A percentile compares a stretch with the other conserved stretches of the same genome.
phyloP scores from a whole-genome alignment of 148 eudicot genomes.

The Camellia granthamiana region DNA sequence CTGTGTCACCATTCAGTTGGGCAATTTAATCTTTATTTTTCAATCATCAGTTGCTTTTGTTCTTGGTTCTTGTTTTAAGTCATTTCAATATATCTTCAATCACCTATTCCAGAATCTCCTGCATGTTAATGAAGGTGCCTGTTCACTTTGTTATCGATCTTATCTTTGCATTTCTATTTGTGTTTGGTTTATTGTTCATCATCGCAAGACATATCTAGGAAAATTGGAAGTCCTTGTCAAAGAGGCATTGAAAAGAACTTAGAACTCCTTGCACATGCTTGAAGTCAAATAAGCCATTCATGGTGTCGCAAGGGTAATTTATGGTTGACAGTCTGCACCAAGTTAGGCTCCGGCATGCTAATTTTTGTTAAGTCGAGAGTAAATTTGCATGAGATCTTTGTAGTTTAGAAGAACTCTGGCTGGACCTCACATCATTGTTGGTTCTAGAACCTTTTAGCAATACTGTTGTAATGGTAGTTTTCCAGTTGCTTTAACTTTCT shows the following conservation, averaged over 20 bases:
- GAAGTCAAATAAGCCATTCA: not conserved
- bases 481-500: not conserved
- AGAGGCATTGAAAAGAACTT: not conserved
- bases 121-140: not conserved
- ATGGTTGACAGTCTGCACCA: not conserved
- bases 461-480: not conserved
- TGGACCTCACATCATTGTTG: not conserved
- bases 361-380: not conserved
- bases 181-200: not conserved
- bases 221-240: not conserved
- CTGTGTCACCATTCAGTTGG: not conserved
- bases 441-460: no score
- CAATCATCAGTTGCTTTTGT: not conserved
- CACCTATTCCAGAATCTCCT: not conserved
- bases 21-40: not conserved
- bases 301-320: not conserved
- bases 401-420: not conserved
- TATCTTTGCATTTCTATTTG: not conserved
- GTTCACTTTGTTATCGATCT: not conserved
- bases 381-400: not conserved
- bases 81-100: not conserved
- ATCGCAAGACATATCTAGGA: not conserved
- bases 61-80: not conserved
- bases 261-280: not conserved
- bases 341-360: not conserved